Percentiles rank a stretch among this genome's conserved stretches.
These are phyloP conservation scores for Blastosporella zonata DNA, from an alignment of 1,284 basidiomycete genomes.

Conservation along the genomic window DNA sequence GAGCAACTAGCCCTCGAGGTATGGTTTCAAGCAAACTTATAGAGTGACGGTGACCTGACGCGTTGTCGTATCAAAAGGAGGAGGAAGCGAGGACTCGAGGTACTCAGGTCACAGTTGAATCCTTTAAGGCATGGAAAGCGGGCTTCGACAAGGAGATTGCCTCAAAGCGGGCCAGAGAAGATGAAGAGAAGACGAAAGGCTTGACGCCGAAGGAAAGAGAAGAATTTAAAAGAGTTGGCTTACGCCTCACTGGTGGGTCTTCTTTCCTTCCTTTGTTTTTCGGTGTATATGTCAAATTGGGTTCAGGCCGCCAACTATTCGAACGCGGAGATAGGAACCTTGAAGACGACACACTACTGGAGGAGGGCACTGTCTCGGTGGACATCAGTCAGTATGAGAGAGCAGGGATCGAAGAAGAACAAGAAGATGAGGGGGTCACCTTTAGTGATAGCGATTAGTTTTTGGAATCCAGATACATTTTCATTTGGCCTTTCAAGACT, in stretches of 20 bases:
- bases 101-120: slow-evolving; percentile 82
- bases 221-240: slow-evolving; percentile 70
- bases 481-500: not conserved
- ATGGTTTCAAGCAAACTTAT: slow-evolving; percentile 7
- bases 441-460: slow-evolving; percentile 82
- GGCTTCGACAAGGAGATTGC: slow-evolving; percentile 74
- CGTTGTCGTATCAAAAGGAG: slow-evolving; percentile 48
- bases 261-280: slow-evolving; percentile 3
- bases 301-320: slow-evolving; percentile 84
- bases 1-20: slow-evolving; percentile 78
- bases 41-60: not conserved
- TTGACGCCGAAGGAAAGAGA: slow-evolving; percentile 86
- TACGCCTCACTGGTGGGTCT: slow-evolving; percentile 67
- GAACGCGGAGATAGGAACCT: slow-evolving; percentile 72
- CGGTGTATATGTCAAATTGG: slow-evolving; percentile 8
- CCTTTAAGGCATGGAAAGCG: slow-evolving; percentile 80
- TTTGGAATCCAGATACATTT: not conserved
- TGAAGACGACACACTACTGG: slow-evolving; percentile 73
- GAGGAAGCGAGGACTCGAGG: slow-evolving; percentile 88
- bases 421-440: slow-evolving; percentile 61
- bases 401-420: slow-evolving; percentile 46
- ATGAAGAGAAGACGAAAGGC: slow-evolving; percentile 80
- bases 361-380: slow-evolving; percentile 83
- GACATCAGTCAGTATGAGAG: slow-evolving; percentile 87
- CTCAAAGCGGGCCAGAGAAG: slow-evolving; percentile 60